These are phyloP conservation scores for Cytospora piceicola DNA, from an alignment of 2,329 filamentous ascomycete genomes.

Conservation along the genomic window DNA sequence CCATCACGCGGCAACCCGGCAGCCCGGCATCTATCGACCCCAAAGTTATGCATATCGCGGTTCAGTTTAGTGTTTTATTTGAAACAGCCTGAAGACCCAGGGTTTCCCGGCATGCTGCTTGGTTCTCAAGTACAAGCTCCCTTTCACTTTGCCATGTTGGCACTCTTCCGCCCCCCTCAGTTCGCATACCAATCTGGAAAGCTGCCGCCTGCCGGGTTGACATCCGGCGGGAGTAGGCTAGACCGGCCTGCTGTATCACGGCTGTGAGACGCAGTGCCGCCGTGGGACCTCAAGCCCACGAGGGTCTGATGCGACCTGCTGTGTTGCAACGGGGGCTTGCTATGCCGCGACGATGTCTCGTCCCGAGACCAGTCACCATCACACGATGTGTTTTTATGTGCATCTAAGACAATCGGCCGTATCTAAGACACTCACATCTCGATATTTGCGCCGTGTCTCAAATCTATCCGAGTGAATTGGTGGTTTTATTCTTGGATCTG, in stretches of 20 bases:
- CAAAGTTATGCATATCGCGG: background rate
- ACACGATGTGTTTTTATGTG: background rate
- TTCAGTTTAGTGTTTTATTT: background rate
- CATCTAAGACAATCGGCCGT: background rate
- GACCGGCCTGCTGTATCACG: conserved; percentile 9
- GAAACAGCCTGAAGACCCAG: background rate
- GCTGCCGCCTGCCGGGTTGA: background rate
- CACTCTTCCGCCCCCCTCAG: background rate
- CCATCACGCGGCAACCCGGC: background rate
- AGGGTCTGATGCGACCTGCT: background rate
- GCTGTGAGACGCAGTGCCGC: background rate
- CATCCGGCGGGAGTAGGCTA: no score
- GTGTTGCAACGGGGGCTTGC: conserved; percentile 5
- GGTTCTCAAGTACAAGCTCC: background rate
- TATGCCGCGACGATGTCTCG: background rate
- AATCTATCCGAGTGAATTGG: background rate
- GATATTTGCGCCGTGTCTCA: conserved; percentile 4
- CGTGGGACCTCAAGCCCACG: conserved; percentile 1
- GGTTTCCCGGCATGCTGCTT: background rate
- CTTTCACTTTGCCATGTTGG: background rate
- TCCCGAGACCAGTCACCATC: background rate
- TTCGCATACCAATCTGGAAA: background rate
- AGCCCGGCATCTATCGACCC: background rate
- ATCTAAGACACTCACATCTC: background rate
- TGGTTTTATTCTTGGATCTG: background rate